phyloP scores from a whole-genome alignment of 108 stramenopile species.

The Aureococcus anophagefferens region DNA sequence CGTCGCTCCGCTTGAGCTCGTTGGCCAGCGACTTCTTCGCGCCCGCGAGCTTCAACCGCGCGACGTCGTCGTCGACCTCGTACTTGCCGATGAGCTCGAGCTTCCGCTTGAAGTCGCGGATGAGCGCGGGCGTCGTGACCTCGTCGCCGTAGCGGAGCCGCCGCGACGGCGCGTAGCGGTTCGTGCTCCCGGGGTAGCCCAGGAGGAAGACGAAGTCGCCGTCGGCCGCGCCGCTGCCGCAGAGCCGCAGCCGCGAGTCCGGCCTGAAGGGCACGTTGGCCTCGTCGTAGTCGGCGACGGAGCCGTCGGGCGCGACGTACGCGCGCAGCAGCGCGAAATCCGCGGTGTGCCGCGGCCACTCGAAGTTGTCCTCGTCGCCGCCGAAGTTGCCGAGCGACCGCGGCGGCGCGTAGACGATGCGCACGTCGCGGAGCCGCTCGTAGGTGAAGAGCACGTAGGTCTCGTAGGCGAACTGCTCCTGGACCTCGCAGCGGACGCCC shows the following conservation, averaged over 20 bases:
- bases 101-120: conserved; percentile 9
- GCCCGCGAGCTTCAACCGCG: conserved; percentile 5
- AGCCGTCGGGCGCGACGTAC: conserved; percentile 2
- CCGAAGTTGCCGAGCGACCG: conserved; percentile 15
- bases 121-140: conserved; percentile 1
- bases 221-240: not conserved
- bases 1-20: conserved; percentile 11
- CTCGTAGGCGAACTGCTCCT: conserved; percentile 12
- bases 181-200: conserved; percentile 8
- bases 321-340: conserved; percentile 15
- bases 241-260: not conserved
- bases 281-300: not conserved
- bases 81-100: not conserved
- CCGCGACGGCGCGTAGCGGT: conserved; percentile 7
- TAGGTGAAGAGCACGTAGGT: conserved; percentile 9
- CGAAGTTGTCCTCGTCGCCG: conserved; percentile 13
- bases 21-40: conserved; percentile 4
- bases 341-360: conserved; percentile 15
- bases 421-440: conserved; percentile 8
- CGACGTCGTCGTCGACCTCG: conserved; percentile 2
- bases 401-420: conserved; percentile 14
- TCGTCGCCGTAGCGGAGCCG: conserved; percentile 1
- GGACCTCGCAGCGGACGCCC: conserved; percentile 12
- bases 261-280: conserved; percentile 6
- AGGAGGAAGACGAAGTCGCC: conserved; percentile 17